These are phyloP conservation scores for Verticillium albo-atrum DNA, from an alignment of 2,329 filamentous ascomycete species.

Conservation along the genomic window DNA sequence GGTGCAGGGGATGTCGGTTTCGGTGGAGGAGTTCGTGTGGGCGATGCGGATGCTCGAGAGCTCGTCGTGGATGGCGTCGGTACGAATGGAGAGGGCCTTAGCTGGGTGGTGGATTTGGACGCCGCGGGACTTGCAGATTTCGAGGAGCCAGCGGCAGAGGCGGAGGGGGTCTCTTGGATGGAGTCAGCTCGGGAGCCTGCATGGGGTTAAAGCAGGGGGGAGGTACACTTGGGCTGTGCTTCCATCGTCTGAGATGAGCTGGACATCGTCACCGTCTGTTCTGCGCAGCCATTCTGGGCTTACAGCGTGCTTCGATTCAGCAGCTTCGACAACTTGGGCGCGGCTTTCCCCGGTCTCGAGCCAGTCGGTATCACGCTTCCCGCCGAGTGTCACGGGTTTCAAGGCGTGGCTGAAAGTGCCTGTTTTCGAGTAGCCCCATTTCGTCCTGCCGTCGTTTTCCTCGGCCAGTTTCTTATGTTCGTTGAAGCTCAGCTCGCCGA, in stretches of 20 bases:
- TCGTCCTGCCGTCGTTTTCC: conserved; percentile 48
- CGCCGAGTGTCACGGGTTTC: conserved; percentile 27
- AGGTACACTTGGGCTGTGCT: conserved; percentile 61
- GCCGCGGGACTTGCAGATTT: conserved; percentile 51
- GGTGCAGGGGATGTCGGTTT: conserved; percentile 55
- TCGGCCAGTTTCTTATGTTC: conserved; percentile 63
- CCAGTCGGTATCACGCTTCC: conserved; percentile 57
- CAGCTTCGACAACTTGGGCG: conserved; percentile 41
- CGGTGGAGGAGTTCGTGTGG: conserved; percentile 34
- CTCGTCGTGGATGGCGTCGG: conserved; percentile 39
- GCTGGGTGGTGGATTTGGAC: conserved; percentile 65
- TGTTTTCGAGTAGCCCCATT: conserved; percentile 47
- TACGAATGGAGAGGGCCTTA: conserved; percentile 45
- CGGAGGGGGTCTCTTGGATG: conserved; percentile 58
- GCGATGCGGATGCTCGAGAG: conserved; percentile 49
- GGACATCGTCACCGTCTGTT: conserved; percentile 49
- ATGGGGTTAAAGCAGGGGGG: background rate
- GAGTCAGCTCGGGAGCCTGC: background rate
- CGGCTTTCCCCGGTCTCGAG: conserved; percentile 59
- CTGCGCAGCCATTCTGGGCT: conserved; percentile 56
- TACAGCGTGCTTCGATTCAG: conserved; percentile 20
- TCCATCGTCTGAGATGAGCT: conserved; percentile 56
- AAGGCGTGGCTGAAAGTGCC: conserved; percentile 50
- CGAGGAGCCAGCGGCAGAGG: conserved; percentile 62
- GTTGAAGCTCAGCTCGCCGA: conserved; percentile 65